Base-by-base conservation (phyloP, 257 asterid species). In the Verbascum thapsus region DNA sequence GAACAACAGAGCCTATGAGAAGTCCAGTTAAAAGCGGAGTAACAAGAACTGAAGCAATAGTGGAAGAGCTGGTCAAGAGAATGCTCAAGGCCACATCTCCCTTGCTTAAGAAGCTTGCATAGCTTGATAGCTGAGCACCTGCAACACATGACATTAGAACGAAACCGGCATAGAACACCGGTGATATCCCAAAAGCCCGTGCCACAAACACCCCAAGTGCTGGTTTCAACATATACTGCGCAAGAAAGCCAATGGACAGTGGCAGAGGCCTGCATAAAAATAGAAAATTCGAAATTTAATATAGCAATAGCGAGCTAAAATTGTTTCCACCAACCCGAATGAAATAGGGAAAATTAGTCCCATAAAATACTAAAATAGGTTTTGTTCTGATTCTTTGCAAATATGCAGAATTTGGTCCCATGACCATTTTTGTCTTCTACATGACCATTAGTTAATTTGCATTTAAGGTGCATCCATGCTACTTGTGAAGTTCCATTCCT, bases 41-140 rank as follows among this genome's bases (percentile, higher is more conserved):
- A 45, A 87, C 67, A 52, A 88, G 76, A 70, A 88, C 96, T 0
- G 99, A 90, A 30, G 95, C 95, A 32, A 94, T 85, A 65, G 97
- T 94, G n/a, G 95, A 79, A 1, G 91, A 75, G 77, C 99, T 90
- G 15, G 96, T 85, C 85, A 94, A 74, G 42, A 94, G 88, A 49
- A 94, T 87, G 83, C 99, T 94, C 75, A 94, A 77, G 1, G 99
- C 99, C 59, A 94, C 95, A 45, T 94, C 95, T 13, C 96, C 91
- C 72, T 87, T 90, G 78, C 99, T 85, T 81, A 94, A 77, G 85
- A 85, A 94, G 78, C 96, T 94, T 37, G 96, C 99, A 35, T 94
- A 94, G 71, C 99, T 94, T 7, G 99, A 94, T 20, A 94, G 74
- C 71, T 94, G 99, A 32, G 99, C 98, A 62, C 99, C 99, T 15